phyloP scores from a whole-genome alignment of 2,329 filamentous ascomycete genomes.

The Colletotrichum gloeosporioides region DNA sequence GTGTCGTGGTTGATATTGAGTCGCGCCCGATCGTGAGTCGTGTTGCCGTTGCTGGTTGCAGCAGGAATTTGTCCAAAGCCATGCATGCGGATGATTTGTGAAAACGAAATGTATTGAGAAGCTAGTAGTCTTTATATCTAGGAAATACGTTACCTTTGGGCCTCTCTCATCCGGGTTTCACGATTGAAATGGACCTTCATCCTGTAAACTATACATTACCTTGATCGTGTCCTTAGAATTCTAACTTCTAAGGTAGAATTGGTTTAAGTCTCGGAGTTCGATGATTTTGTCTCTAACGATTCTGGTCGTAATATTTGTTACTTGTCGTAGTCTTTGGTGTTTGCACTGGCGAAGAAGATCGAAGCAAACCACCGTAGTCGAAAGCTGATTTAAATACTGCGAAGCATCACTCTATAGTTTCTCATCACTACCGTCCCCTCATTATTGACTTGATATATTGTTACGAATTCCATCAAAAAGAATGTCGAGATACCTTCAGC shows the following conservation, averaged over 20 bases:
- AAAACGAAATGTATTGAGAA: not conserved
- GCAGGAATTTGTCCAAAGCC: not conserved
- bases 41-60: not conserved
- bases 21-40: not conserved
- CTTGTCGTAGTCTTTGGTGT: not conserved
- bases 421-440: not conserved
- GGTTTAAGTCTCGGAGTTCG: not conserved
- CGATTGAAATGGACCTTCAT: not conserved
- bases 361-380: not conserved
- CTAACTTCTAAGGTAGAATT: not conserved
- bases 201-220: not conserved
- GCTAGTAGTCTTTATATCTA: not conserved
- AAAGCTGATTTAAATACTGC: not conserved
- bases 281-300: not conserved
- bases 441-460: not conserved
- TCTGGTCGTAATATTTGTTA: not conserved
- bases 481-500: not conserved
- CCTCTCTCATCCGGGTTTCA: not conserved
- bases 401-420: not conserved
- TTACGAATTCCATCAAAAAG: fast-evolving
- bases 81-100: not conserved
- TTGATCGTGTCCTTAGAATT: not conserved
- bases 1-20: not conserved
- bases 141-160: not conserved
- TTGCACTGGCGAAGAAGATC: not conserved